Evolutionary conservation across 768 basidiomycete species (phyloP), one percentile per base, ranked within the genome.

Genomic region (Tylopilus rubrobrunneus): DNA sequence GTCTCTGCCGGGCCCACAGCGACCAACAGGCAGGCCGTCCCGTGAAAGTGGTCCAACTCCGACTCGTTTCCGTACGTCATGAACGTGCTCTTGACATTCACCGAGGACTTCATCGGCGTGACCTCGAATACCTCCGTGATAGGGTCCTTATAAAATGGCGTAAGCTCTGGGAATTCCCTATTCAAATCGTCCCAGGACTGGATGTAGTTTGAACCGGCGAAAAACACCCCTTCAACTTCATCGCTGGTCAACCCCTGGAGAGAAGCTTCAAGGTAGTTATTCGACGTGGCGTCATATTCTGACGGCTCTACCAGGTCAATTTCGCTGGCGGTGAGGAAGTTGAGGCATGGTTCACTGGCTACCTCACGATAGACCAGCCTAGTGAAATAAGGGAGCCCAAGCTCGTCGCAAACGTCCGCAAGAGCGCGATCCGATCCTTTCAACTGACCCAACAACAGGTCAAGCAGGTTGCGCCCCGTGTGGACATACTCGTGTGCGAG

Each of bases 11-110:
- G 34, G 43, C n/a, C 54, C 12, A 60, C 39, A 10, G 45, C 41
- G 19, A 56, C 28, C 37, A 60, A 21, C 48, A 59, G 52, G 42
- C 53, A 60, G 6, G 56, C 59, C n/a, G 50, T 50, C 25, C 57
- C 59, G 7, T 59, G 52, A 48, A 55, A 56, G 28, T 19, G 50
- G 0, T 11, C 34, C 53, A 54, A 27, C 4, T 42, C 17, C 3
- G 44, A 19, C 37, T 51, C 15, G 23, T 58, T 52, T 1, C 56
- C 56, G 17, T 54, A 49, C 3, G 23, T 15, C 44, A 51, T 31
- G 7, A 46, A 28, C 5, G 48, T 2, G 12, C 34, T 29, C 45
- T 7, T 44, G 37, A 28, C 1, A 0, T 48, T 8, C n/a, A 59
- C 36, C 4, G 58, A 54, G 1, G 52, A 59, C 9, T 46, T 41